Evolutionary conservation across 176 grass and related monocot genomes (phyloP).

Genomic region (Ananas comosus): DNA sequence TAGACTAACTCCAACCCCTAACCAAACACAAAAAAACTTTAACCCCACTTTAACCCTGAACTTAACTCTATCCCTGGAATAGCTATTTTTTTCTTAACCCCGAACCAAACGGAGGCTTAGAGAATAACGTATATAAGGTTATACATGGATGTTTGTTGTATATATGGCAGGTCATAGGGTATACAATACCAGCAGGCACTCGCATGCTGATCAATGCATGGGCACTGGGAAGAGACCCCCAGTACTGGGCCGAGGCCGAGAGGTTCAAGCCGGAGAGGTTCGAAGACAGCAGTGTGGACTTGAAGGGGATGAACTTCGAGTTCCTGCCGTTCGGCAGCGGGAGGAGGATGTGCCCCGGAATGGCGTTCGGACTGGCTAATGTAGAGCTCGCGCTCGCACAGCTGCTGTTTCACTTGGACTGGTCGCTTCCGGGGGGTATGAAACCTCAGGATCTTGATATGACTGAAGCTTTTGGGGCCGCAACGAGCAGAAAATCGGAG

Average conservation of each 20-base stretch:
- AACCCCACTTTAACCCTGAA: too few species aligned
- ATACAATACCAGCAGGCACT: slow-evolving; percentile 21
- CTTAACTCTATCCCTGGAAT: too few species aligned
- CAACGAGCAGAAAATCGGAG: not conserved
- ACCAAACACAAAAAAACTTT: too few species aligned
- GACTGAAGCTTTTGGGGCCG: slow-evolving; percentile 22
- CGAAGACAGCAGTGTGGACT: slow-evolving; percentile 1
- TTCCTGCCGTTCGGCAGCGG: slow-evolving; percentile 38
- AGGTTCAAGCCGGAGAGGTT: slow-evolving; percentile 44
- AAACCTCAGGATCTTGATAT: slow-evolving; percentile 23
- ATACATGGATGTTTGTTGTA: too few species aligned
- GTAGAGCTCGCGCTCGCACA: slow-evolving; percentile 35
- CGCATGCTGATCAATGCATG: slow-evolving; percentile 41
- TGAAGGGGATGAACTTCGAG: slow-evolving; percentile 40
- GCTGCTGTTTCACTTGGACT: slow-evolving; percentile 51
- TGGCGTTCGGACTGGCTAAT: slow-evolving; percentile 35
- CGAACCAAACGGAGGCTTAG: too few species aligned
- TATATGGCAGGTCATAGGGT: not conserved
- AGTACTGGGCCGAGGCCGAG: slow-evolving; percentile 29
- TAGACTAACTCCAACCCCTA: too few species aligned
- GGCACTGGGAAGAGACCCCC: slow-evolving; percentile 39
- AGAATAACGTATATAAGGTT: too few species aligned
- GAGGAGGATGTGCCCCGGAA: slow-evolving; percentile 35
- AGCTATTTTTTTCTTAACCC: too few species aligned
- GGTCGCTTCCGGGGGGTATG: slow-evolving; percentile 4